These are phyloP conservation scores for Caulochytrium protostelioides DNA, from an alignment of 371 early-diverging fungal species.

Conservation along the genomic window DNA sequence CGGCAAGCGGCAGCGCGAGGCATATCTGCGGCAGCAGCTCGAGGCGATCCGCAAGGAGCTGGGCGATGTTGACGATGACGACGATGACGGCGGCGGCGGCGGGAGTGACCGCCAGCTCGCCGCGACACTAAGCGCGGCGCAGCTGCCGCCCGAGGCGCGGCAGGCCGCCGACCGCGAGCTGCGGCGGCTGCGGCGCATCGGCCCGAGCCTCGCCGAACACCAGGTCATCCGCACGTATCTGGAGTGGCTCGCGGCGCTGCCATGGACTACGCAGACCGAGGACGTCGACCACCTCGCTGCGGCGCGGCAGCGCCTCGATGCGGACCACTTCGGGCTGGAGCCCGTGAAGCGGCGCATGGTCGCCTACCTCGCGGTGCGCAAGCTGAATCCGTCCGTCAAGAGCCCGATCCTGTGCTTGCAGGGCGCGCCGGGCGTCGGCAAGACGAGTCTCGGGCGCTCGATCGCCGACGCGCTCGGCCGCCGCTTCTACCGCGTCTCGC, in stretches of 20 bases:
- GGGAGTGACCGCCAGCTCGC: slow-evolving; percentile 38
- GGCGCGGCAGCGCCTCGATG: slow-evolving; percentile 44
- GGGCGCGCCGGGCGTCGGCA: slow-evolving; percentile 60
- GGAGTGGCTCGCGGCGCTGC: slow-evolving; percentile 52
- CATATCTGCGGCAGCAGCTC: slow-evolving; percentile 61
- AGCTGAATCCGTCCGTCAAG: slow-evolving; percentile 47
- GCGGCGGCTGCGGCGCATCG: slow-evolving; percentile 44
- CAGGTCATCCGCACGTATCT: slow-evolving; percentile 53
- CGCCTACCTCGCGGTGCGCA: slow-evolving; percentile 60
- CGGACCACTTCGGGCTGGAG: slow-evolving; percentile 62
- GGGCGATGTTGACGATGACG: slow-evolving; percentile 34
- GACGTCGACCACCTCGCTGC: slow-evolving; percentile 42
- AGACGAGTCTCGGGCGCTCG: slow-evolving; percentile 57
- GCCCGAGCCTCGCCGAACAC: slow-evolving; percentile 54
- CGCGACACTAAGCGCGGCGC: slow-evolving; percentile 32
- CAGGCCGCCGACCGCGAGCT: slow-evolving; percentile 46
- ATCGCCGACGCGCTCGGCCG: slow-evolving; percentile 60
- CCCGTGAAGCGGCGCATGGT: slow-evolving; percentile 61
- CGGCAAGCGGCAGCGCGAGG: slow-evolving; percentile 57
- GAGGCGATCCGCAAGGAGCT: slow-evolving; percentile 62
- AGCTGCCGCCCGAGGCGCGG: slow-evolving; percentile 41
- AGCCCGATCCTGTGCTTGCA: slow-evolving; percentile 68
- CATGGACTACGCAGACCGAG: slow-evolving; percentile 40
- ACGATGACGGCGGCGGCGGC: slow-evolving; percentile 6
- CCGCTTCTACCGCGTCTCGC: slow-evolving; percentile 55